Base-by-base conservation (phyloP, 306 rosid genomes). In the Heteromeles arbutifolia region DNA sequence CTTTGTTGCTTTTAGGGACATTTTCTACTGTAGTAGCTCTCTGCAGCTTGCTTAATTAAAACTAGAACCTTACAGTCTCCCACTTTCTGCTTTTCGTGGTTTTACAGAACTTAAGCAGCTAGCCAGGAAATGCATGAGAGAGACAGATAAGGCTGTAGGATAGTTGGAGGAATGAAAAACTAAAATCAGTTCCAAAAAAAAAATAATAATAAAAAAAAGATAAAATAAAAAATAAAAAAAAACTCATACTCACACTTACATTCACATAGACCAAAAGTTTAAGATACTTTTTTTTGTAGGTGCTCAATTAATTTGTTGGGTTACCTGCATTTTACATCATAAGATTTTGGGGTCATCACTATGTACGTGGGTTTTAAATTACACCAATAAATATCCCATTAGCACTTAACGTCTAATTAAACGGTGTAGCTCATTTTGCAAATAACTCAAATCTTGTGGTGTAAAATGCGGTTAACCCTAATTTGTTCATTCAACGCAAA, bases 1-100 rank as follows among this genome's bases (percentile, higher is more conserved):
- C 85, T 85, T 85, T 83, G 72, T 89, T 78, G 74, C 84, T 81
- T 76, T 81, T 54, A 58, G 80, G 83, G 65, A 25, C 19, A 62
- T 8, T 14, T 25, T 58, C 29, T 11, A 57, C 29, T 50, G 54
- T 50, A 15, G 54, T 17, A 17, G 6, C 63, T 58, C 64, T 24
- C 18, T 17, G 54, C 54, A 45, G 81, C 75, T 82, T 75, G 72
- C 53, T 5, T 34, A 31, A 80, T 77, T 74, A 77, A 65, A 82
- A 84, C 84, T 76, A 22, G 9, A 10, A 10, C 82, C 78, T 72
- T 50, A 54, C 79, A 74, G 59, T 61, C 82, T 43, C 72, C 65
- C 73, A 61, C 87, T 88, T 65, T 79, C 78, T 83, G 65, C 86
- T 87, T 85, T 90, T 74, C 81, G 79, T 84, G 82, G 82, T 81